These are phyloP conservation scores for Mucor irregularis DNA, from an alignment of 371 early-diverging fungal genomes.

Conservation along the genomic window DNA sequence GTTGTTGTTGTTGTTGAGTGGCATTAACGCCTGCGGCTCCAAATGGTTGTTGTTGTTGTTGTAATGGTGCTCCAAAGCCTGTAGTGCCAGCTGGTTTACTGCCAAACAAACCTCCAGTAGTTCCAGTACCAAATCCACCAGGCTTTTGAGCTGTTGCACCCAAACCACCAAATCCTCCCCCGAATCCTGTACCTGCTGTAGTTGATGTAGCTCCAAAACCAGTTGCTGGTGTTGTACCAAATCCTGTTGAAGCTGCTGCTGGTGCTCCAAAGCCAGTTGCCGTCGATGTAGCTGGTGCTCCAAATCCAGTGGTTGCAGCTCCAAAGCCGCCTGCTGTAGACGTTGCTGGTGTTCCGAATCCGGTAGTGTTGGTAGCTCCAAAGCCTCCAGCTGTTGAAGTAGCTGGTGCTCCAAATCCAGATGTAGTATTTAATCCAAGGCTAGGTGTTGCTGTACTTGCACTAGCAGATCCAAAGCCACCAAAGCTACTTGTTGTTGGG, in stretches of 20 bases:
- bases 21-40: neutral
- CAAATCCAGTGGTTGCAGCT: slow-evolving; percentile 9
- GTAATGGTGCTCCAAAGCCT: neutral
- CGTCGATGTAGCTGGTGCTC: slow-evolving; percentile 18
- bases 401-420: slow-evolving; percentile 5
- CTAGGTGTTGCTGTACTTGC: slow-evolving; percentile 12
- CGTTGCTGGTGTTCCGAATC: neutral
- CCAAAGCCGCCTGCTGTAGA: slow-evolving; percentile 10
- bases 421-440: too few relatives aligned
- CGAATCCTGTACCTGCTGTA: too few relatives aligned
- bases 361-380: slow-evolving; percentile 4
- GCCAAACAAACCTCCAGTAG: slow-evolving; percentile 4
- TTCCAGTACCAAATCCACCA: slow-evolving; percentile 26
- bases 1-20: slow-evolving; percentile 24
- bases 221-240: slow-evolving; percentile 15
- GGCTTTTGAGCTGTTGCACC: slow-evolving; percentile 3
- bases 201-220: too few relatives aligned
- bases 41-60: neutral
- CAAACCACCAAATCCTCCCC: slow-evolving; percentile 18
- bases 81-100: neutral
- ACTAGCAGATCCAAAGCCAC: slow-evolving; percentile 9
- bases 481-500: slow-evolving; percentile 7
- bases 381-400: slow-evolving; percentile 12
- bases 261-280: slow-evolving; percentile 14
- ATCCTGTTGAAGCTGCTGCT: too few relatives aligned